Evolutionary conservation across 441 rosid genomes (phyloP).

Genomic region (Bruguiera hainesii): DNA sequence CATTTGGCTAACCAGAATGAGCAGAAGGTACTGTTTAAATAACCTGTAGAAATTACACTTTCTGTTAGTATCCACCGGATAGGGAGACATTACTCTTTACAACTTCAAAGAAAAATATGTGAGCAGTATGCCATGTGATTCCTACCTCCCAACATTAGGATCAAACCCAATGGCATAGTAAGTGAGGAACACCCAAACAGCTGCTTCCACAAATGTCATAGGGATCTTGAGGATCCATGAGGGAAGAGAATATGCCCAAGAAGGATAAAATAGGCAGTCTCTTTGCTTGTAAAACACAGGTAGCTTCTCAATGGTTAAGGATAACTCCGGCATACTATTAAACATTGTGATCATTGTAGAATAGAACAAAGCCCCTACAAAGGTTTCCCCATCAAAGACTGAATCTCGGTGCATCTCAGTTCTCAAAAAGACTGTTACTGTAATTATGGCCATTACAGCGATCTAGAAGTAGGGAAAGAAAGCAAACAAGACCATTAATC

Average conservation of each 20-base stretch:
- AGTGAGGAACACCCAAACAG: conserved; percentile 52
- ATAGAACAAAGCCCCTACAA: conserved; percentile 62
- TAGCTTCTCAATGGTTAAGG: conserved; percentile 63
- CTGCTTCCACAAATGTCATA: conserved; percentile 50
- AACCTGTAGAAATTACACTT: conserved; percentile 39
- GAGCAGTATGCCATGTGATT: too few species aligned
- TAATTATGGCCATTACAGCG: conserved; percentile 32
- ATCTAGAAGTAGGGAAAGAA: conserved; percentile 32
- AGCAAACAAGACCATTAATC: neutral
- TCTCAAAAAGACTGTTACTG: conserved; percentile 54
- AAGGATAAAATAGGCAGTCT: conserved; percentile 61
- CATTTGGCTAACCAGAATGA: conserved; percentile 56
- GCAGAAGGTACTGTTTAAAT: conserved; percentile 56
- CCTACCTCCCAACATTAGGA: conserved; percentile 57
- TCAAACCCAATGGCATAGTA: conserved; percentile 71
- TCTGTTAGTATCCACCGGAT: too few species aligned
- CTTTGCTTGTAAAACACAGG: conserved; percentile 79
- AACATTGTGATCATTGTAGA: conserved; percentile 46
- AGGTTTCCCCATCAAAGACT: conserved; percentile 47
- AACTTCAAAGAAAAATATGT: too few species aligned
- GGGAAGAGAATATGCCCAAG: conserved; percentile 66
- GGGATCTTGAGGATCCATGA: conserved; percentile 75
- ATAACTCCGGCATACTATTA: conserved; percentile 63
- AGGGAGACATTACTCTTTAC: too few species aligned
- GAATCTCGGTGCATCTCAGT: conserved; percentile 54